These are phyloP conservation scores for Climacium dendroides DNA, from an alignment of 225 moss, liverwort and hornwort species.

Conservation along the genomic window DNA sequence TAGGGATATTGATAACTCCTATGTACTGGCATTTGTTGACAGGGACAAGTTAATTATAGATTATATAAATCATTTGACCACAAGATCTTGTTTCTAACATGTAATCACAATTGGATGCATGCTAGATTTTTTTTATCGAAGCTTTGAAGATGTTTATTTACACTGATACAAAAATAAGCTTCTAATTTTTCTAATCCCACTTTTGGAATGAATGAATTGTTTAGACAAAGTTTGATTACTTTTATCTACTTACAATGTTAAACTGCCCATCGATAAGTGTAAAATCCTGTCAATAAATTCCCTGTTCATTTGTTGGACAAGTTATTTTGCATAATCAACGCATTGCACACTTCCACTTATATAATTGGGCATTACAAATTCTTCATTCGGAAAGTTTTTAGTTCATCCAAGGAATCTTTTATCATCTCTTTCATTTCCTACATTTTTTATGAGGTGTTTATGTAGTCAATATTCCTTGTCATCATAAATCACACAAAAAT, in stretches of 20 bases:
- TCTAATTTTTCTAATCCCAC: neutral
- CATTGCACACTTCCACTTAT: accelerated
- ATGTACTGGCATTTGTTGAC: accelerated
- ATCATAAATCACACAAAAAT: accelerated
- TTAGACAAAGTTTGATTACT: neutral
- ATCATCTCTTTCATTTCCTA: too few relatives aligned
- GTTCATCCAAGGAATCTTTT: too few relatives aligned
- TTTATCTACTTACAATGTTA: neutral
- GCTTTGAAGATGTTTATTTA: neutral
- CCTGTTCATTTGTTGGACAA: too few relatives aligned
- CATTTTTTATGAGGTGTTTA: too few relatives aligned
- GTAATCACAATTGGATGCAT: too few relatives aligned
- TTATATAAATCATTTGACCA: neutral
- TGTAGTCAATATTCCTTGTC: accelerated
- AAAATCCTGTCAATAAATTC: too few relatives aligned
- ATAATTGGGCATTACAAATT: too few relatives aligned
- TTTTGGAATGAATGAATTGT: neutral
- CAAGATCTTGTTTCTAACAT: neutral
- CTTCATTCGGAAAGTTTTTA: too few relatives aligned
- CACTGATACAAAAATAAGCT: neutral
- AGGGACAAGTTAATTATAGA: neutral
- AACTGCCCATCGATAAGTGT: neutral
- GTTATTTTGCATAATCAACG: too few relatives aligned
- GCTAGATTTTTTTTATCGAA: neutral
- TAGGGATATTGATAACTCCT: neutral